phyloP scores from a whole-genome alignment of 2,329 filamentous ascomycete genomes.

The Calonectria montana region DNA sequence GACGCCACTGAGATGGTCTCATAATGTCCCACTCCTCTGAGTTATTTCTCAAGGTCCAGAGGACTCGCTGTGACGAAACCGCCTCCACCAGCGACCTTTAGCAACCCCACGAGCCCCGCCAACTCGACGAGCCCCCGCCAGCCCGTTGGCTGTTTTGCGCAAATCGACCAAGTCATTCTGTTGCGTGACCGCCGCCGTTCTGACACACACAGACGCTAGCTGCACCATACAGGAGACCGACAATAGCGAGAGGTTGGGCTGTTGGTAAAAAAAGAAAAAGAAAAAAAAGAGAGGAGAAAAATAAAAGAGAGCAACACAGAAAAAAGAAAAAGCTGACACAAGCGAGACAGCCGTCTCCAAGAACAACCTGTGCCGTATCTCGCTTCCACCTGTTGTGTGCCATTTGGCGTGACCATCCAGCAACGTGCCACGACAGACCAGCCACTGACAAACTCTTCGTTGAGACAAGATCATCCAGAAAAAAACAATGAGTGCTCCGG shows the following conservation, averaged over 20 bases:
- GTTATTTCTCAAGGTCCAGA: conserved; percentile 3
- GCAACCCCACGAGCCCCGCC: conserved; percentile 26
- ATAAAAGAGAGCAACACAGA: not conserved
- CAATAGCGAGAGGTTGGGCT: not conserved
- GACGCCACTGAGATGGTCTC: conserved; percentile 18
- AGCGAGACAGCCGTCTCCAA: conserved; percentile 1
- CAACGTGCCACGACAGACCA: conserved; percentile 17
- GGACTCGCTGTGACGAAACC: conserved; percentile 22
- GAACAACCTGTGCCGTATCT: conserved; percentile 19
- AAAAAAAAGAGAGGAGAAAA: not conserved
- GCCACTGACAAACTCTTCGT: not conserved
- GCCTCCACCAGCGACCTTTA: conserved; percentile 16
- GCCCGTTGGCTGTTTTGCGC: conserved; percentile 13
- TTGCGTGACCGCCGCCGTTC: conserved; percentile 11
- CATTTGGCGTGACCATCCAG: conserved; percentile 22
- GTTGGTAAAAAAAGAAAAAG: not conserved
- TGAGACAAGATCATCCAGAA: conserved; percentile 1
- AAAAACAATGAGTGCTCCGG: conserved; percentile 37
- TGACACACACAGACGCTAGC: conserved; percentile 9
- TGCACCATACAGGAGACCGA: not conserved
- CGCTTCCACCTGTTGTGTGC: conserved; percentile 19
- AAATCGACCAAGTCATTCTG: conserved; percentile 1
- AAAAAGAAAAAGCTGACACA: not conserved
- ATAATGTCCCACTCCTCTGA: conserved; percentile 11
- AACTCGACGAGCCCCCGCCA: conserved; percentile 4